A percentile compares a stretch with the other conserved stretches of the same genome.
Conservation (phyloP, 768 basidiomycete species). For the Pulveroboletus sp. region DNA sequence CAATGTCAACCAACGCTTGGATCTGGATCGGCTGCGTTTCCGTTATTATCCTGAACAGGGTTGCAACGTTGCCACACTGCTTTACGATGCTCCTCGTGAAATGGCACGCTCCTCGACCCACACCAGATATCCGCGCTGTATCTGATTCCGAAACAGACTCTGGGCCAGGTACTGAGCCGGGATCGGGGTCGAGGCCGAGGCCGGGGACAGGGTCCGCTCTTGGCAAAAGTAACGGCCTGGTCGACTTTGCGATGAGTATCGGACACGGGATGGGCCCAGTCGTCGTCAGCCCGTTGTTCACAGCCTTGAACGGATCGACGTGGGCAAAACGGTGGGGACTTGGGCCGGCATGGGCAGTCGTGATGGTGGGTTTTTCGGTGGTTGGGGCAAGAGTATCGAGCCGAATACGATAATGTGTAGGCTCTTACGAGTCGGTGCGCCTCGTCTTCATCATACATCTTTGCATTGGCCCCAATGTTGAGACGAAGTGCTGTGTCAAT, state of each 20-base stretch:
- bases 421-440: too few relatives aligned
- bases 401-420: conserved; percentile 1
- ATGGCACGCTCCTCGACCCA: conserved; percentile 39
- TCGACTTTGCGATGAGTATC: conserved; percentile 53
- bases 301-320: conserved; percentile 4
- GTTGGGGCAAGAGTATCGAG: conserved; percentile 10
- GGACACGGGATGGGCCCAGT: conserved; percentile 53
- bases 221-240: conserved; percentile 61
- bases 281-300: conserved; percentile 20
- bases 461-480: too few relatives aligned
- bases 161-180: neutral
- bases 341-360: conserved; percentile 3
- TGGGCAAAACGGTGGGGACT: conserved; percentile 8
- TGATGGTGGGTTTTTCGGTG: conserved; percentile 3
- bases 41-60: conserved; percentile 36
- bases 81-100: conserved; percentile 59
- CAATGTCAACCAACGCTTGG: conserved; percentile 6
- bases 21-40: conserved; percentile 49
- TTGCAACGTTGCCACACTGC: conserved; percentile 31
- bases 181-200: neutral
- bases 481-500: too few relatives aligned
- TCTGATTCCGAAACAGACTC: too few relatives aligned
- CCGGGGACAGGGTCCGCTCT: conserved; percentile 30
- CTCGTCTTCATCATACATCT: too few relatives aligned
- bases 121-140: too few relatives aligned